A percentile compares a stretch with the other conserved stretches of the same genome.
Evolutionary conservation across 306 rosid genomes (phyloP).

Genomic region (Parietaria judaica): DNA sequence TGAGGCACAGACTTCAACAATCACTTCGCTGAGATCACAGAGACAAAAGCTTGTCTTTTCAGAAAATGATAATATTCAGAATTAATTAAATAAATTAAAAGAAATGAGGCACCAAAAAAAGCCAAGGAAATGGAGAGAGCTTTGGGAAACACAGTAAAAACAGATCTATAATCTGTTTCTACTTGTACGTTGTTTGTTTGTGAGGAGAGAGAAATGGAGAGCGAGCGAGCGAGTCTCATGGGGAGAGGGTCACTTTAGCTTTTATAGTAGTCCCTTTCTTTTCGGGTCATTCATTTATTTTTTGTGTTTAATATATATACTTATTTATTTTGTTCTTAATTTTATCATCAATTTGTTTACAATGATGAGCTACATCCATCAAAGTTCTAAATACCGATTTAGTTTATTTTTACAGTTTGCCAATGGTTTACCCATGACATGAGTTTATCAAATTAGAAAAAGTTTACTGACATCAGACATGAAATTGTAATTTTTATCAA

Average conservation of each 20-base stretch:
- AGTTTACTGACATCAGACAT: too few relatives aligned
- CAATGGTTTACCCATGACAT: too few relatives aligned
- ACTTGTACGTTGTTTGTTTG: neutral
- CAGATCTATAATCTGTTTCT: conserved; percentile 2
- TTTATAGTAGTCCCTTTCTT: conserved; percentile 1
- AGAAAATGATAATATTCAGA: neutral
- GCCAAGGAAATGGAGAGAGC: neutral
- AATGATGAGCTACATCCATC: too few relatives aligned
- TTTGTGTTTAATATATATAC: too few relatives aligned
- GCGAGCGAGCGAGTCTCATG: conserved; percentile 32
- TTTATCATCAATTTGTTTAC: too few relatives aligned
- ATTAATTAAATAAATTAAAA: neutral
- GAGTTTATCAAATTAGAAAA: too few relatives aligned
- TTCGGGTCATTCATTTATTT: neutral
- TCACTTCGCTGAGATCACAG: neutral
- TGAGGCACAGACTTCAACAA: conserved; percentile 9
- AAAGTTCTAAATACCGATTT: too few relatives aligned
- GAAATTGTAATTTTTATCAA: too few relatives aligned
- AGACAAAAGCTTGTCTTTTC: neutral
- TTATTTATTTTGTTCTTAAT: too few relatives aligned
- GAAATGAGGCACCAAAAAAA: neutral
- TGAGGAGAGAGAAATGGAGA: conserved; percentile 3
- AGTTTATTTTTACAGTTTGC: too few relatives aligned
- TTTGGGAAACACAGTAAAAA: too few relatives aligned
- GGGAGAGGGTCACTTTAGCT: conserved; percentile 1